Conservation (phyloP, 345 rosid genomes). For the Capsella bursapastoris region DNA sequence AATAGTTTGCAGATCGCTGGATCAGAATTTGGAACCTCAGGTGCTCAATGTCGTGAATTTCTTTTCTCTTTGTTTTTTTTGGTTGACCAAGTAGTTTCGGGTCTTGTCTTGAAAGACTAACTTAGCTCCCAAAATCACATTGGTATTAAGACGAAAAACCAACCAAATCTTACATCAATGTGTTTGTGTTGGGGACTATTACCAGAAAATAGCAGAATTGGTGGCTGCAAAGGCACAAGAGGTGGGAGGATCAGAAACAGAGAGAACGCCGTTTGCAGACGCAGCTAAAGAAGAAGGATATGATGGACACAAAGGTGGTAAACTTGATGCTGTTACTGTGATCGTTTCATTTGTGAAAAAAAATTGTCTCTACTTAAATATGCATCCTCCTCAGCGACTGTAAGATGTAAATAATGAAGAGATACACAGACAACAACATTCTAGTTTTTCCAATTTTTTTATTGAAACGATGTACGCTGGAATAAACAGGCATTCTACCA, state of each 20-base stretch:
- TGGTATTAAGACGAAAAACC: background rate
- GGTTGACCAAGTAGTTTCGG: background rate
- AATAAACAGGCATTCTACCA: background rate
- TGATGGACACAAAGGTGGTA: slow-evolving; percentile 62
- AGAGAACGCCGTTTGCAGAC: slow-evolving; percentile 70
- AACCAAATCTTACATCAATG: background rate
- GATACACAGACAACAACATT: too few relatives aligned
- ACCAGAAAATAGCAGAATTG: slow-evolving; percentile 67
- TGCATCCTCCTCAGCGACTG: slow-evolving; percentile 15
- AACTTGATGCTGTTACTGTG: slow-evolving; percentile 66
- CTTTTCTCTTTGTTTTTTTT: background rate
- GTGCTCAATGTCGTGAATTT: slow-evolving; percentile 41
- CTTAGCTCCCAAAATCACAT: background rate
- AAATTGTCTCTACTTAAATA: slow-evolving; percentile 6
- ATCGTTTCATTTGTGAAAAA: slow-evolving; percentile 56
- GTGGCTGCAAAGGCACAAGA: slow-evolving; percentile 62
- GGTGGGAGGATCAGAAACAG: slow-evolving; percentile 49
- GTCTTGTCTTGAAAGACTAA: background rate
- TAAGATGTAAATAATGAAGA: slow-evolving; percentile 22
- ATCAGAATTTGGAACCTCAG: slow-evolving; percentile 59
- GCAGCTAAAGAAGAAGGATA: slow-evolving; percentile 75
- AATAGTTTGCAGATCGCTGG: slow-evolving; percentile 50
- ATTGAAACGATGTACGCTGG: background rate
- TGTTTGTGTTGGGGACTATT: slow-evolving; percentile 17
- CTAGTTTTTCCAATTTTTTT: background rate